These are phyloP conservation scores for Poa annua DNA, from an alignment of 176 grass and related monocot genomes.

Conservation along the genomic window DNA sequence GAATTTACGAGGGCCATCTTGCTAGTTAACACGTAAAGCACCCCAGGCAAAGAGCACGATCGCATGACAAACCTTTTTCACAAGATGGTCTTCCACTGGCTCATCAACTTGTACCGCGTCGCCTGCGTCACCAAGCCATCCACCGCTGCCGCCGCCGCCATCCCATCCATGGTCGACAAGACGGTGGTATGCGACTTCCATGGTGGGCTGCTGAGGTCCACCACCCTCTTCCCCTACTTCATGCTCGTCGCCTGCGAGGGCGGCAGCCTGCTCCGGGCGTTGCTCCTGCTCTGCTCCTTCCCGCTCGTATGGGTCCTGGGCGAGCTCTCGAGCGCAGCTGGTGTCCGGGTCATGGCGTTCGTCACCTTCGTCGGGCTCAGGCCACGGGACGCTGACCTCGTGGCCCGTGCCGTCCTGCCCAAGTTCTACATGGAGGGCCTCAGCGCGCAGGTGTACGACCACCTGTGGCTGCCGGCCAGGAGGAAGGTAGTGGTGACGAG, in stretches of 20 bases:
- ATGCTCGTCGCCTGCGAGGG: slow-evolving; percentile 94
- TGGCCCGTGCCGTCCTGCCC: slow-evolving; percentile 66
- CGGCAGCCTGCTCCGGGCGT: slow-evolving; percentile 60
- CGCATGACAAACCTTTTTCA: too few relatives aligned
- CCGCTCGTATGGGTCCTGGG: slow-evolving; percentile 65
- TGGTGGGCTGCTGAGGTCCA: slow-evolving; percentile 56
- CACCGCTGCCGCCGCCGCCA: background rate
- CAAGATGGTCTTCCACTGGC: slow-evolving; percentile 70
- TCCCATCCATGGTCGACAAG: slow-evolving; percentile 12
- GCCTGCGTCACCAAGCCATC: slow-evolving; percentile 38
- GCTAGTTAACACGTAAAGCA: too few relatives aligned
- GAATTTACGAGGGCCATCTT: too few relatives aligned
- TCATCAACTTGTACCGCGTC: slow-evolving; percentile 59
- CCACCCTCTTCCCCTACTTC: slow-evolving; percentile 56
- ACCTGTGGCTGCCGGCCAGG: slow-evolving; percentile 39
- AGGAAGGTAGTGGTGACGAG: slow-evolving; percentile 61
- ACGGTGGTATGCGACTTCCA: slow-evolving; percentile 62
- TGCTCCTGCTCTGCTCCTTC: slow-evolving; percentile 55
- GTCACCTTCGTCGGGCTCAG: slow-evolving; percentile 68
- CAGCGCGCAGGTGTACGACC: slow-evolving; percentile 55
- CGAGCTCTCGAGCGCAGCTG: slow-evolving; percentile 27
- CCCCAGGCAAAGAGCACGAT: too few relatives aligned
- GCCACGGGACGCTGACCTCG: slow-evolving; percentile 56
- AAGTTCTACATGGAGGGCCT: slow-evolving; percentile 83
- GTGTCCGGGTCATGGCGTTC: slow-evolving; percentile 65